phyloP scores from a whole-genome alignment of 257 asterid species.

The Salvia hispanica region DNA sequence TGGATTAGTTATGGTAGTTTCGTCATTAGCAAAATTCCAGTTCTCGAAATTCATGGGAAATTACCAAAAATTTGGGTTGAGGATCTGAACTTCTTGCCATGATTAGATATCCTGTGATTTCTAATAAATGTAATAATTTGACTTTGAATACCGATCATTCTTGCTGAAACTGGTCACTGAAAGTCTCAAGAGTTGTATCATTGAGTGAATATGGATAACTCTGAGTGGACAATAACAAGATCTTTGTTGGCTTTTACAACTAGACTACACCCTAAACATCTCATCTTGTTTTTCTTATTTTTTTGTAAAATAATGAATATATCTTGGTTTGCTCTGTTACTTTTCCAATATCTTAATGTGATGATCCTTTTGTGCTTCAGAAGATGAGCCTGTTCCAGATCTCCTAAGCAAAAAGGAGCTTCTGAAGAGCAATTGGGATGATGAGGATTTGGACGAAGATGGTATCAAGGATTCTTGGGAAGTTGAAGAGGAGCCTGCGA shows the following conservation, averaged over 20 bases:
- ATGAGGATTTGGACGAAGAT: constrained; percentile 75
- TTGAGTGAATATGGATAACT: background rate
- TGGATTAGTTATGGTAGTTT: background rate
- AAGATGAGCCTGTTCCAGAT: constrained; percentile 67
- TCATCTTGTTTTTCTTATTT: too few species aligned
- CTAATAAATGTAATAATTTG: constrained; percentile 11
- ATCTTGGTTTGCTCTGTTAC: background rate
- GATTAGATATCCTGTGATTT: background rate
- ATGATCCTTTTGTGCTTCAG: constrained; percentile 44
- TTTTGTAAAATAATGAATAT: background rate
- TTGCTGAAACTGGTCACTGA: constrained; percentile 1
- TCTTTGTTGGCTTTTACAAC: background rate
- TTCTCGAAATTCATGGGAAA: background rate
- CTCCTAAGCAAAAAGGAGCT: constrained; percentile 53
- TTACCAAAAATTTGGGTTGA: background rate
- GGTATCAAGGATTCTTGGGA: constrained; percentile 95
- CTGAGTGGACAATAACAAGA: background rate
- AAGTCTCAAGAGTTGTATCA: background rate
- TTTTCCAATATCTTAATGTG: constrained; percentile 6
- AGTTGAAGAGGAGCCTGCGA: constrained; percentile 79
- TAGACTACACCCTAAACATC: background rate
- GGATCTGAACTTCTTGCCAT: constrained; percentile 10
- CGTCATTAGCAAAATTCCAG: background rate
- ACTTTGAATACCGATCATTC: background rate
- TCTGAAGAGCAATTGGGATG: constrained; percentile 70